These are phyloP conservation scores for Gentiana macrophylla DNA, from an alignment of 257 asterid species.

Conservation along the genomic window DNA sequence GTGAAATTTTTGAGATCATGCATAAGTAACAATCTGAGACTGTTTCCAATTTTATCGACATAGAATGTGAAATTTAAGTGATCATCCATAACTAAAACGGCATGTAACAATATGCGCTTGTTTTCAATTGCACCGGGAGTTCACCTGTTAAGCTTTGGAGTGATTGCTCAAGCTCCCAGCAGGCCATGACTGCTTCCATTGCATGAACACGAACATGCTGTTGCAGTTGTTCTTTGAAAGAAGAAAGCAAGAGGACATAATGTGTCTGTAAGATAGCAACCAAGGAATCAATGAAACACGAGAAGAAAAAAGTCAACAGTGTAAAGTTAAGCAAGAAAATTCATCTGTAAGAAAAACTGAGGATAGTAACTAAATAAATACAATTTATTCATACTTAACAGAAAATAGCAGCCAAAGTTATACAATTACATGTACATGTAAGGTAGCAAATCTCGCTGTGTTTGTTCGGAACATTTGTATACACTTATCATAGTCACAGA, in stretches of 20 bases:
- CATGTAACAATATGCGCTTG: too few species aligned
- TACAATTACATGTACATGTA: background rate
- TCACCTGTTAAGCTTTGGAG: constrained; percentile 92
- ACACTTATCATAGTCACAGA: too few species aligned
- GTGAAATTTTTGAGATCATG: too few species aligned
- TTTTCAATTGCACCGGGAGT: too few species aligned
- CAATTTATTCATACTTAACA: background rate
- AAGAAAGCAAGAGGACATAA: constrained; percentile 82
- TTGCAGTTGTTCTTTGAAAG: constrained; percentile 96
- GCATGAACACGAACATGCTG: constrained; percentile 99
- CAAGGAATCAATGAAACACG: constrained; percentile 7
- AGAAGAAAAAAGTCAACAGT: constrained; percentile 1
- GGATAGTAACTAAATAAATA: background rate
- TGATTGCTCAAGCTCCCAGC: constrained; percentile 99
- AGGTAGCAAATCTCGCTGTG: too few species aligned
- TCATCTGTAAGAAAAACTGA: background rate
- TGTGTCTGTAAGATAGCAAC: constrained; percentile 48
- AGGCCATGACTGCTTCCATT: constrained; percentile 99
- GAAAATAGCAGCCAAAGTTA: background rate
- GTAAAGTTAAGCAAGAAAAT: constrained; percentile 2
- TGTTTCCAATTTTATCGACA: too few species aligned
- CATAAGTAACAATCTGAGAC: too few species aligned
- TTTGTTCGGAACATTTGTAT: too few species aligned
- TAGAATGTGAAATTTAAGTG: too few species aligned
- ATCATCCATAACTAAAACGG: too few species aligned